These are phyloP conservation scores for Phalaenopsis equestris DNA, from an alignment of 106 monocot genomes.

Conservation along the genomic window DNA sequence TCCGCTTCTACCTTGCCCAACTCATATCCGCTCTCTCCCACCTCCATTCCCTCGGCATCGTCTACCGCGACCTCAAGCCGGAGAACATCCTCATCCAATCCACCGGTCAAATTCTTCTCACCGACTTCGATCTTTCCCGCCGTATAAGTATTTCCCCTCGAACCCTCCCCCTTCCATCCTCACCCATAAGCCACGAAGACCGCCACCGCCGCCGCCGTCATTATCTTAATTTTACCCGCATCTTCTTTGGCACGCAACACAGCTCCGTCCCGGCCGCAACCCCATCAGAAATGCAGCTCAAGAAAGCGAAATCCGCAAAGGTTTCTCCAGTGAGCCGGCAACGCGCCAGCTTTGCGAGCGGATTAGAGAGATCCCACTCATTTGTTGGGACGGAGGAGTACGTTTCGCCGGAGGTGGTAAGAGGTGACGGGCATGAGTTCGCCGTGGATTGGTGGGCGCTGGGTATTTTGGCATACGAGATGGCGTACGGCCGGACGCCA, in stretches of 20 bases:
- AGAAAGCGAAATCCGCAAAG: conserved; percentile 57
- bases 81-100: conserved; percentile 76
- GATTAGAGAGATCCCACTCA: conserved; percentile 45
- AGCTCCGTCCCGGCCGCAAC: not conserved
- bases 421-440: conserved; percentile 78
- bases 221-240: conserved; percentile 35
- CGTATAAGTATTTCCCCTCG: conserved; percentile 21
- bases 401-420: conserved; percentile 84
- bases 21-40: conserved; percentile 57
- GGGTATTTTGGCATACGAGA: conserved; percentile 74
- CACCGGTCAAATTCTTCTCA: conserved; percentile 74
- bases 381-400: conserved; percentile 98
- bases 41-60: conserved; percentile 69
- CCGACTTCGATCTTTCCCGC: conserved; percentile 94
- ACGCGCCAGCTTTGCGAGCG: conserved; percentile 10
- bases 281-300: conserved; percentile 16
- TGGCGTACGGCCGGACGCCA: conserved; percentile 77
- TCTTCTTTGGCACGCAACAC: conserved; percentile 15
- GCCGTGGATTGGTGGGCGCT: conserved; percentile 96
- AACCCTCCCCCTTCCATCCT: not conserved
- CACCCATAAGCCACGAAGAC: not conserved
- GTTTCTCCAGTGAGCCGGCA: conserved; percentile 59
- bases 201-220: not conserved
- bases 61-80: conserved; percentile 89
- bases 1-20: conserved; percentile 83